Evolutionary conservation across 306 rosid genomes (phyloP), one percentile per base, ranked within the genome.

Genomic region (Medicago arabica): DNA sequence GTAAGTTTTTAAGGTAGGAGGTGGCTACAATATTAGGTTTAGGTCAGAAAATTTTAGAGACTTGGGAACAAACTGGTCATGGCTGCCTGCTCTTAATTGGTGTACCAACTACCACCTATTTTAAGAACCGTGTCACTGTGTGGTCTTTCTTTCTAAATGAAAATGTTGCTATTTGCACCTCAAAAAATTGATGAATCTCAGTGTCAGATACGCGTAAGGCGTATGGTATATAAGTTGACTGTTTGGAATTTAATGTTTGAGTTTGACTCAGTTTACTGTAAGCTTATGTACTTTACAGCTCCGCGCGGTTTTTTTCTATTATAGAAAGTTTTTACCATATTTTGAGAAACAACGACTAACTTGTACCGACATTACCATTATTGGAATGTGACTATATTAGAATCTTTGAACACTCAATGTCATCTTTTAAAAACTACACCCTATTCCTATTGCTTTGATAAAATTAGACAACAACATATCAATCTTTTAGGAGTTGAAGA

Each of bases 31-130:
- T 2, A 21, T 25, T 65, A 59, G 82, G 78, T 80, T 75, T 57
- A 49, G 60, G 71, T 31, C 69, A 77, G 79, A 55, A 72, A 75
- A 46, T 49, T 61, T 41, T 8, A 21, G 54, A 55, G 81, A 44
- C 47, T 68, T 39, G 69, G 57, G 70, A 75, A 67, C 88, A 84
- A 76, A 60, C 86, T 81, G 88, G 88, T 67, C 74, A 84, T 86
- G 81, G 93, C 80, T 83, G 82, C 79, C 83, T 83, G 88, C 82
- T 87, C 89, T 69, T 78, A 72, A 43, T 81, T 77, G 86, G 81
- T 69, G 77, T 61, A 61, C 67, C 81, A 79, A 75, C 81, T 53
- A 60, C 36, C 51, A 36, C 19, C 77, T 65, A 78, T 74, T 81
- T 71, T 63, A 75, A 54, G 75, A 65, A 25, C 58, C 67, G 82